These are phyloP conservation scores for Kurtzmaniella fragi DNA, from an alignment of 805 yeast species.

Conservation along the genomic window DNA sequence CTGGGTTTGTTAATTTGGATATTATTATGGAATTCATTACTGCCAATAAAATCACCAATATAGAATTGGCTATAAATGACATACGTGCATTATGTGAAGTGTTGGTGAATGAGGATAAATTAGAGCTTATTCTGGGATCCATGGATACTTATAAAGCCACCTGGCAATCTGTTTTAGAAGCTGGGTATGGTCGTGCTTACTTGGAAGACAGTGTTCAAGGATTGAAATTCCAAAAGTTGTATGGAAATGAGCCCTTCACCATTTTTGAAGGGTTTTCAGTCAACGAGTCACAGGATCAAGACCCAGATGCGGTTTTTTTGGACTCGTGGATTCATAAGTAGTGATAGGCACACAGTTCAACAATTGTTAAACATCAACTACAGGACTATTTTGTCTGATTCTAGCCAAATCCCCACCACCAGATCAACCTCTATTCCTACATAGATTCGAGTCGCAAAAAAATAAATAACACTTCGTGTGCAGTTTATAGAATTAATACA, in stretches of 20 bases:
- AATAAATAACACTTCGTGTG: background rate
- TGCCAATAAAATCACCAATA: slow-evolving; percentile 69
- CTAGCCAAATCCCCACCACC: too few species aligned
- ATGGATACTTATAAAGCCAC: slow-evolving; percentile 73
- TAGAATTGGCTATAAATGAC: slow-evolving; percentile 70
- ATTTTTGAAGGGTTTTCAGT: slow-evolving; percentile 27
- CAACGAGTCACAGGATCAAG: slow-evolving; percentile 20
- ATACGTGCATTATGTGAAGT: slow-evolving; percentile 85
- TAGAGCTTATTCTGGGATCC: slow-evolving; percentile 55
- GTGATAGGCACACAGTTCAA: background rate
- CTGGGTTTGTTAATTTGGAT: slow-evolving; percentile 64
- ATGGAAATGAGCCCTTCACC: slow-evolving; percentile 16
- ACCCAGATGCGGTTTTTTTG: slow-evolving; percentile 25
- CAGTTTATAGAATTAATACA: background rate
- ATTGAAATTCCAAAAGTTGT: slow-evolving; percentile 4
- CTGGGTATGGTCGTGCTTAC: slow-evolving; percentile 47
- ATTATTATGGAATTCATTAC: slow-evolving; percentile 73
- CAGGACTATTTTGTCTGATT: too few species aligned
- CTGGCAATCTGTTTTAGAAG: slow-evolving; percentile 73
- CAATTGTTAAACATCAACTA: background rate
- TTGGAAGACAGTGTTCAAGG: slow-evolving; percentile 11
- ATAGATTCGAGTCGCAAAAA: too few species aligned
- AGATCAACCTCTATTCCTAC: too few species aligned
- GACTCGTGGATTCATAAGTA: slow-evolving; percentile 29
- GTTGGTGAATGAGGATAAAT: slow-evolving; percentile 75